Evolutionary conservation across 192 early-diverging fungal genomes (phyloP).

Genomic region (Coemansia sp.): DNA sequence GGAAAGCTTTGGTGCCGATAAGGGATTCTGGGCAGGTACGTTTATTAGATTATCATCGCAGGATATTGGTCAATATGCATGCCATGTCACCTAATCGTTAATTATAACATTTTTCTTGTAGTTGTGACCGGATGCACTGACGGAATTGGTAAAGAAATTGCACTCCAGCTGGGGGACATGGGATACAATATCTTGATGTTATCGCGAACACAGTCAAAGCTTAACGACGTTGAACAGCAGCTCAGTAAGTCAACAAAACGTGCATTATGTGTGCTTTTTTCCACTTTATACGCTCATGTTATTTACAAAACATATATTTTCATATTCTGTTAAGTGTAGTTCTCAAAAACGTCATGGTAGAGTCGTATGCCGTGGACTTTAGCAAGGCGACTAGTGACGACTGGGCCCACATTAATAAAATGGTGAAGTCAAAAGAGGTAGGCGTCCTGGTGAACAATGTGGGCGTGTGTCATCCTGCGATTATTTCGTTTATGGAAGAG

Average conservation of each 20-base stretch:
- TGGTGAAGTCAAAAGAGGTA: constrained; percentile 33
- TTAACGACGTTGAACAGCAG: constrained; percentile 68
- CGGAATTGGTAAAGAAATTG: constrained; percentile 94
- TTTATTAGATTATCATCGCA: background rate
- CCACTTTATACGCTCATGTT: background rate
- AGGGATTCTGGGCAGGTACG: constrained; percentile 57
- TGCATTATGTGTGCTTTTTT: background rate
- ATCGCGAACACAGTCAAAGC: constrained; percentile 78
- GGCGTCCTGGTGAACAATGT: constrained; percentile 88
- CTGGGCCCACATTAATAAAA: constrained; percentile 29
- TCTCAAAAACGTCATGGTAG: constrained; percentile 31
- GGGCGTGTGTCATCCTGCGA: constrained; percentile 83
- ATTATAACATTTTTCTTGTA: background rate
- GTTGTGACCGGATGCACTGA: constrained; percentile 95
- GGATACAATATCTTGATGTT: constrained; percentile 83
- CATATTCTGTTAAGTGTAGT: background rate
- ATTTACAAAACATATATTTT: background rate
- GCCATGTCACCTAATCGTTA: background rate
- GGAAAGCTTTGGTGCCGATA: constrained; percentile 45
- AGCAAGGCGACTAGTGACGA: constrained; percentile 21
- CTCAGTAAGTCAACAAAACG: constrained; percentile 43
- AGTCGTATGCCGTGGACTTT: constrained; percentile 45
- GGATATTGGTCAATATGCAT: background rate
- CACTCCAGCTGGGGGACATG: constrained; percentile 79
- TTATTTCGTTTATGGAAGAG: constrained; percentile 83